These are phyloP conservation scores for Bipolaris victoriae DNA, from an alignment of 2,329 filamentous ascomycete genomes.

Conservation along the genomic window DNA sequence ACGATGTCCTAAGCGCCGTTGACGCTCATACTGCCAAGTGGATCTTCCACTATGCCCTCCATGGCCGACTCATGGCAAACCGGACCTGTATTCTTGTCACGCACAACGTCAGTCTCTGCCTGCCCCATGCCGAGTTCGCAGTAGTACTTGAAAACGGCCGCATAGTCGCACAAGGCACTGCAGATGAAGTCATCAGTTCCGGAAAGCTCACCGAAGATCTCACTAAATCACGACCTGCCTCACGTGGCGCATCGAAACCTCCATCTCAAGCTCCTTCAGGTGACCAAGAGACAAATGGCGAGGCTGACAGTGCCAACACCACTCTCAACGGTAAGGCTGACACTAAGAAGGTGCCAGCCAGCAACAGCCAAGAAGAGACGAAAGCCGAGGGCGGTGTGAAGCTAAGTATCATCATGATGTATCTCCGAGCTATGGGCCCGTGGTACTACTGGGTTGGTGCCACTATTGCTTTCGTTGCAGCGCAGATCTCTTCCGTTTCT, in stretches of 20 bases:
- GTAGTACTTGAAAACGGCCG: constrained; percentile 88
- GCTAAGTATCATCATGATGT: constrained; percentile 82
- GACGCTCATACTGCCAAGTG: constrained; percentile 98
- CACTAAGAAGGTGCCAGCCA: constrained; percentile 57
- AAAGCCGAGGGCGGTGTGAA: constrained; percentile 90
- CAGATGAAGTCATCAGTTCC: constrained; percentile 80
- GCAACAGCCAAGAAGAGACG: constrained; percentile 63
- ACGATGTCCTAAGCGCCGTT: constrained; percentile 95
- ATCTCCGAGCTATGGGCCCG: constrained; percentile 88
- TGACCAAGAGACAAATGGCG: constrained; percentile 56
- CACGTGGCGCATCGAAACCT: constrained; percentile 71
- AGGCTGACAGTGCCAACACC: constrained; percentile 53
- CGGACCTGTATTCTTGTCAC: constrained; percentile 95
- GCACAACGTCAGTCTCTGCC: constrained; percentile 89
- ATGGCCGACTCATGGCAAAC: constrained; percentile 83
- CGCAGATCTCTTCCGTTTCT: constrained; percentile 84
- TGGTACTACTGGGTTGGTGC: constrained; percentile 94
- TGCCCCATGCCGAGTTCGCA: constrained; percentile 79
- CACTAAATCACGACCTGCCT: constrained; percentile 73
- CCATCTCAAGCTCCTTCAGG: constrained; percentile 81
- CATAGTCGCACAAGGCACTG: constrained; percentile 75
- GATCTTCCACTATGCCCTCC: constrained; percentile 94
- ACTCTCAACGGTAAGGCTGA: constrained; percentile 53
- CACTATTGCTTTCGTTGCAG: constrained; percentile 73
- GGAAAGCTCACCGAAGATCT: constrained; percentile 89